Base-by-base conservation (phyloP, 306 rosid genomes). In the Arachis stenosperma region DNA sequence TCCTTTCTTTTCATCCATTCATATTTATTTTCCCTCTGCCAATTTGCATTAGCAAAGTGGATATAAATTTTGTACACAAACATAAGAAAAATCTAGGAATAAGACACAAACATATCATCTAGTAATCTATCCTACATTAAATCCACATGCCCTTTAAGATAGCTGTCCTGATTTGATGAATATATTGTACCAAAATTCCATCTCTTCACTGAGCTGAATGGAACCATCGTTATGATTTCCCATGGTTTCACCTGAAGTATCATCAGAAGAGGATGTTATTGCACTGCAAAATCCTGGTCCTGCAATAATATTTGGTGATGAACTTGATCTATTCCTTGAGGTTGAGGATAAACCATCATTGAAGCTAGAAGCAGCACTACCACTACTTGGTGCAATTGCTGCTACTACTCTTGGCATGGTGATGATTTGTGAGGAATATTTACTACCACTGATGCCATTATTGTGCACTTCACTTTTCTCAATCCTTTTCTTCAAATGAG, bases 401-500 rank as follows among this genome's bases (percentile, higher is more conserved):
- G 41, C 3, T 33, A 33, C 22, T 37, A 36, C 69, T 1, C 48
- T 64, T 29, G 57, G 56, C 48, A 56, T 44, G 2, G 60, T 5
- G 12, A 46, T 10, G 17, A 8, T 67, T 57, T 65, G 81, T 60
- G 66, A 42, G 22, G 76, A 48, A 4, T 33, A 33, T 33, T 33
- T 33, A 33, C 37, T 33, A 2, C 37, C 0, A 2, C 0, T 33
- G 39, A 13, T 43, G 62, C 54, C 47, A 3, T 0, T 78, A 60
- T 60, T 70, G 15, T 59, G 50, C 67, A 65, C 75, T 65, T 37
- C 40, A 71, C 46, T 15, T 62, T 61, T 73, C 17, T 73, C 65
- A 3, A 71, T 78, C 78, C 82, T 84, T 78, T 94, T 94, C 92
- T 94, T 94, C 89, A 94, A 80, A 80, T 91, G 89, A 67, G 98